phyloP scores from a whole-genome alignment of 148 eudicot genomes.

The Rhododendron ferrugineum region DNA sequence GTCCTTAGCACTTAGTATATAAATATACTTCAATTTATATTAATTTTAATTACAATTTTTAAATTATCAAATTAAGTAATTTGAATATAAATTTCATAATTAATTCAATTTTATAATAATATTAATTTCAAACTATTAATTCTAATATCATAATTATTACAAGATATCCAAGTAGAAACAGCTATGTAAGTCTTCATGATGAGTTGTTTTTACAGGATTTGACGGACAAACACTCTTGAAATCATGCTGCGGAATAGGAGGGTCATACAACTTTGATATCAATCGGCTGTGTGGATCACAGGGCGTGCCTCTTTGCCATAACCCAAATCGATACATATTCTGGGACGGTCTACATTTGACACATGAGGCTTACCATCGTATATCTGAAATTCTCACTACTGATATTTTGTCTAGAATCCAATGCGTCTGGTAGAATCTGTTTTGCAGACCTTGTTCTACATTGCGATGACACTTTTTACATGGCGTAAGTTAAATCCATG shows the following conservation, averaged over 20 bases:
- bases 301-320: conserved; percentile 8
- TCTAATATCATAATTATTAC: too few species aligned
- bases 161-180: background rate
- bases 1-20: too few species aligned
- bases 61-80: too few species aligned
- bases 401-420: background rate
- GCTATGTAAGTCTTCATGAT: background rate
- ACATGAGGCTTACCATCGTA: background rate
- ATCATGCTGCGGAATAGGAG: conserved; percentile 7
- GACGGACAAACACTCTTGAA: background rate
- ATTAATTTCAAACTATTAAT: too few species aligned
- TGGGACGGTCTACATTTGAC: conserved; percentile 8
- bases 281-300: conserved; percentile 1
- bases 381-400: background rate
- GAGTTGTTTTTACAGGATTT: background rate
- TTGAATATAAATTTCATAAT: too few species aligned
- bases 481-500: too few species aligned
- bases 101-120: too few species aligned
- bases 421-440: background rate
- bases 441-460: background rate
- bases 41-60: too few species aligned
- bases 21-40: too few species aligned
- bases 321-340: background rate
- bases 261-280: background rate
- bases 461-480: background rate